Conservation (phyloP, 331 rosid species). For the Ulmus americana region DNA sequence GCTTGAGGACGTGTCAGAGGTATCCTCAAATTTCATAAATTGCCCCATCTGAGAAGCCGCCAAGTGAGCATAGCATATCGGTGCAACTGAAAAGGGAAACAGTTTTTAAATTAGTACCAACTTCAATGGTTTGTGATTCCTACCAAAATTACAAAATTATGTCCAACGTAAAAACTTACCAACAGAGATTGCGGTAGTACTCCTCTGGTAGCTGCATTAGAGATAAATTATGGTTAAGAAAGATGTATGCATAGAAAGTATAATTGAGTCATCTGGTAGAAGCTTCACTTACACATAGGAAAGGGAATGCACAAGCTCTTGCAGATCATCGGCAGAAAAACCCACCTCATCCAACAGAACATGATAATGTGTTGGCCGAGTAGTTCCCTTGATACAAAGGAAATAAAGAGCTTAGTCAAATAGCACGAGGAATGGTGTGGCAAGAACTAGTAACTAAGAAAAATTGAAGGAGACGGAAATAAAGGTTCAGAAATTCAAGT, state of each 20-base stretch:
- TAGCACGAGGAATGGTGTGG: too few relatives aligned
- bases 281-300: conserved; percentile 79
- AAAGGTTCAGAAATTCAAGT: too few relatives aligned
- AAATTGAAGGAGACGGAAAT: too few relatives aligned
- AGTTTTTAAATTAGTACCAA: background rate
- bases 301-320: conserved; percentile 79
- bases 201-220: conserved; percentile 73
- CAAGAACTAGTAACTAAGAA: too few relatives aligned
- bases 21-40: conserved; percentile 40
- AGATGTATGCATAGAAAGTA: background rate
- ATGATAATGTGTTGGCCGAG: conserved; percentile 87
- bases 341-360: conserved; percentile 73
- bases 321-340: conserved; percentile 77
- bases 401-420: conserved; percentile 6
- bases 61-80: conserved; percentile 55
- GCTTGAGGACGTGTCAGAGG: conserved; percentile 76
- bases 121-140: too few relatives aligned
- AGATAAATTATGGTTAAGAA: background rate
- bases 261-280: background rate
- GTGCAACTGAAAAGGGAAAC: conserved; percentile 61
- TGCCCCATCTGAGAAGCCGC: conserved; percentile 44
- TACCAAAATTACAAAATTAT: background rate
- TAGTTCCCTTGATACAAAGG: conserved; percentile 61
- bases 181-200: conserved; percentile 92
- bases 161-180: conserved; percentile 34